Evolutionary conservation across 495 filamentous ascomycete genomes (phyloP).

Genomic region (Parmelia sp.): DNA sequence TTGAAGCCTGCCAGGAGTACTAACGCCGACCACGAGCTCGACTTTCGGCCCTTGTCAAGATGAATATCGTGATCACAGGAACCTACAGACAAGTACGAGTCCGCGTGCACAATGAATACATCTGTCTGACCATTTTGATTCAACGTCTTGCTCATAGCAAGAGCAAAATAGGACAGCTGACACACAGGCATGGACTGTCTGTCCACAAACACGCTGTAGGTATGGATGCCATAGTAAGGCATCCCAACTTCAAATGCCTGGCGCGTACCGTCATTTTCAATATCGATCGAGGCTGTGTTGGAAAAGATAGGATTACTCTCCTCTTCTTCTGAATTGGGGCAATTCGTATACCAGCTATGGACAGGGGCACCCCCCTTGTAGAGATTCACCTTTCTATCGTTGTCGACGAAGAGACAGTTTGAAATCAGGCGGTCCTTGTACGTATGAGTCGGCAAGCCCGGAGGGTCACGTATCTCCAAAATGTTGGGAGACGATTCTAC

Average conservation of each 20-base stretch:
- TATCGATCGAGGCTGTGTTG: constrained; percentile 14
- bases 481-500: constrained; percentile 14
- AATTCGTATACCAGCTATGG: constrained; percentile 17
- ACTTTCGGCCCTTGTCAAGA: constrained; percentile 39
- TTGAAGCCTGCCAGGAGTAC: constrained; percentile 40
- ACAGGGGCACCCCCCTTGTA: constrained; percentile 20
- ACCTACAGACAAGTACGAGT: constrained; percentile 23
- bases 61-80: constrained; percentile 38
- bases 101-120: constrained; percentile 32
- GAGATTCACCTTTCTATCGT: constrained; percentile 17
- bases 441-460: background rate
- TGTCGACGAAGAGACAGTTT: constrained; percentile 15
- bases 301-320: background rate
- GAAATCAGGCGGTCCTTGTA: constrained; percentile 12
- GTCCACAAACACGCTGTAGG: background rate
- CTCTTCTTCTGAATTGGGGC: constrained; percentile 5
- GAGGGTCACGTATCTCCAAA: constrained; percentile 14
- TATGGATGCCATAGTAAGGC: constrained; percentile 20
- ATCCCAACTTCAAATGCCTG: constrained; percentile 16
- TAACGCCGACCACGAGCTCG: constrained; percentile 34
- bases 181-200: constrained; percentile 11
- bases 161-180: constrained; percentile 18
- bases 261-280: constrained; percentile 3
- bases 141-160: constrained; percentile 11
- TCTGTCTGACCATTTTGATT: constrained; percentile 3